Percentiles rank a stretch among this genome's conserved stretches.
phyloP scores from a whole-genome alignment of 495 filamentous ascomycete species.

The Chaetomidium leptoderma region DNA sequence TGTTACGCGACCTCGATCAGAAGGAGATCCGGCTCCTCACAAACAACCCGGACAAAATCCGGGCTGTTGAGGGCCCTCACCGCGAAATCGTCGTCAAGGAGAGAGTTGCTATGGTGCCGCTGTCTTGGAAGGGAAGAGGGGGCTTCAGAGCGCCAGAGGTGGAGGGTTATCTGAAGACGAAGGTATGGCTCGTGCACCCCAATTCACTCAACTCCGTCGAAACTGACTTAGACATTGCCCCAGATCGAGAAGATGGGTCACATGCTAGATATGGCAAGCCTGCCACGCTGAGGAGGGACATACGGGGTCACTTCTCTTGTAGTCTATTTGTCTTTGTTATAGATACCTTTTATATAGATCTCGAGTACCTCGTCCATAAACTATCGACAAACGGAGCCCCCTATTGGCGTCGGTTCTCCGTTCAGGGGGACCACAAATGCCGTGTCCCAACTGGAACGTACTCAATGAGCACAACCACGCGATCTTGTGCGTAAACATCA shows the following conservation, averaged over 20 bases:
- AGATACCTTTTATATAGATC: conserved; percentile 17
- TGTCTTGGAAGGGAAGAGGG: conserved; percentile 82
- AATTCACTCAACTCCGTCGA: conserved; percentile 8
- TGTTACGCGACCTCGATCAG: conserved; percentile 79
- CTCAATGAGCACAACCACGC: no score
- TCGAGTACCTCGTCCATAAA: no score
- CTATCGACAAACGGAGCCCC: no score
- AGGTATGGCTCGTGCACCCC: conserved; percentile 54
- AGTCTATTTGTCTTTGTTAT: conserved; percentile 4
- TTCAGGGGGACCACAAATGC: no score
- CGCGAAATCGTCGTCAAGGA: conserved; percentile 84
- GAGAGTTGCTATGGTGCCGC: conserved; percentile 90
- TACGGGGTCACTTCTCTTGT: neutral
- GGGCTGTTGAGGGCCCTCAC: conserved; percentile 87
- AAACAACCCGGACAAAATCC: conserved; percentile 97
- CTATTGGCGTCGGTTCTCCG: no score
- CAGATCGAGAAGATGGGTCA: conserved; percentile 47
- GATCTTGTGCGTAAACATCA: no score
- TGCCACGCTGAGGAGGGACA: conserved; percentile 14
- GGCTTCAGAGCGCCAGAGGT: conserved; percentile 85
- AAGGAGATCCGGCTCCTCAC: conserved; percentile 78
- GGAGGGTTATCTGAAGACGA: conserved; percentile 88
- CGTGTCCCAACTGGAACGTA: no score
- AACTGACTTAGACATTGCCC: conserved; percentile 7
- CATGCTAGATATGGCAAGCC: conserved; percentile 33